Base-by-base conservation (phyloP, 257 asterid species). In the Jaltomata sinuosa region DNA sequence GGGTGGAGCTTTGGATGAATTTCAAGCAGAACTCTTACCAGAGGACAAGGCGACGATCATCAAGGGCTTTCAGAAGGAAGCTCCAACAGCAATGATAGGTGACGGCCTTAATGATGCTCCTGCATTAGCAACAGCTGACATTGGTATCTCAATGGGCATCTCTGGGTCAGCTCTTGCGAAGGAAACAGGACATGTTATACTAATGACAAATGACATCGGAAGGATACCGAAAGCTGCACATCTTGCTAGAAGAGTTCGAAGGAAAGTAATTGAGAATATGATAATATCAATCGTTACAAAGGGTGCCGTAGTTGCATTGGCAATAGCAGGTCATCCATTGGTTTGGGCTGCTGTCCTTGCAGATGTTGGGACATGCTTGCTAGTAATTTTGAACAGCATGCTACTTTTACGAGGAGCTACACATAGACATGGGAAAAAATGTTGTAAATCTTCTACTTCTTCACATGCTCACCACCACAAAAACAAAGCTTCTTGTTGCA, bases 81-180 rank as follows among this genome's bases (percentile, higher is more conserved):
- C 93, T 2, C 89, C 84, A 8, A 93, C 97, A 0, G 98, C 97
- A 5, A 95, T 95, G 99, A 88, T 92, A 5, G 98, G 99, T 0
- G 99, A 95, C 38, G 98, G 99, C 3, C 85, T 95, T 8, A 95
- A 95, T 29, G 98, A 95, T 79, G 98, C 99, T 36, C 96, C 93
- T 8, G 99, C 99, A 11, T 85, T 95, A 57, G 94, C 97, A 38
- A 91, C 94, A 1, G 97, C 99, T 3, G 91, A 94, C 42, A 85
- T 95, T 4, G 99, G 99, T 15, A 93, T 95, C 79, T 93, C 99
- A 3, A 95, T 95, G 99, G 99, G 99, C 0, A 88, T 95, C 27
- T 91, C 97, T 0, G 99, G 99, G 47, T 95, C 99, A 0, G 93
- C 97, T 0, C 94, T 95, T 0, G 98, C 98, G 15, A 91, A 93